Conservation (phyloP, 2,329 filamentous ascomycete genomes). For the Mollisia scopiformis region DNA sequence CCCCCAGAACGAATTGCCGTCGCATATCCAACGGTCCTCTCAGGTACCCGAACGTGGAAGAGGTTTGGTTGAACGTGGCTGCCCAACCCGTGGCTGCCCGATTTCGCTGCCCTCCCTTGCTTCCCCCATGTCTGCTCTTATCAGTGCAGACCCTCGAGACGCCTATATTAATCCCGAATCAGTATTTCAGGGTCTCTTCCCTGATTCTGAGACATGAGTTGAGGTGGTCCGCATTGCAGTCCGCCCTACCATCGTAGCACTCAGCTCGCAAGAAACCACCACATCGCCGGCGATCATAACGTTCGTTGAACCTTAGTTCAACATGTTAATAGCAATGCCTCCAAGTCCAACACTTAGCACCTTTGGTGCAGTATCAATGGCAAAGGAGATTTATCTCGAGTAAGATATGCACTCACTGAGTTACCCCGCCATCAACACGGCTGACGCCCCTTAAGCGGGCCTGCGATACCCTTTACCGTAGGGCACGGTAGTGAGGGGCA, state of each 20-base stretch:
- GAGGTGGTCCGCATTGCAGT: background rate
- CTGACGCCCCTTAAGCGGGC: slow-evolving; percentile 9
- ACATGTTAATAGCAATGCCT: slow-evolving; percentile 11
- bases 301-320: no score
- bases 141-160: slow-evolving; percentile 2
- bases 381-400: slow-evolving; percentile 9
- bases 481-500: slow-evolving; percentile 7
- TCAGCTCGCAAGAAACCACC: slow-evolving; percentile 1
- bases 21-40: slow-evolving; percentile 5
- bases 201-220: slow-evolving; percentile 10
- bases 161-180: slow-evolving; percentile 15
- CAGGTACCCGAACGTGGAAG: slow-evolving; percentile 13
- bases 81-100: slow-evolving; percentile 3
- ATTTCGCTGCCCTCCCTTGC: background rate
- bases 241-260: background rate
- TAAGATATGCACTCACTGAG: slow-evolving; percentile 3
- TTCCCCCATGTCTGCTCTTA: background rate
- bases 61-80: slow-evolving; percentile 2
- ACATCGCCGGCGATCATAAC: background rate
- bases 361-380: slow-evolving; percentile 7
- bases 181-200: slow-evolving; percentile 13
- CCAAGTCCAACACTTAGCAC: slow-evolving; percentile 5
- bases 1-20: slow-evolving; percentile 6
- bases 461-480: slow-evolving; percentile 12
- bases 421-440: background rate